Conservation (phyloP, 768 basidiomycete genomes). For the Termitomyces sp. region DNA sequence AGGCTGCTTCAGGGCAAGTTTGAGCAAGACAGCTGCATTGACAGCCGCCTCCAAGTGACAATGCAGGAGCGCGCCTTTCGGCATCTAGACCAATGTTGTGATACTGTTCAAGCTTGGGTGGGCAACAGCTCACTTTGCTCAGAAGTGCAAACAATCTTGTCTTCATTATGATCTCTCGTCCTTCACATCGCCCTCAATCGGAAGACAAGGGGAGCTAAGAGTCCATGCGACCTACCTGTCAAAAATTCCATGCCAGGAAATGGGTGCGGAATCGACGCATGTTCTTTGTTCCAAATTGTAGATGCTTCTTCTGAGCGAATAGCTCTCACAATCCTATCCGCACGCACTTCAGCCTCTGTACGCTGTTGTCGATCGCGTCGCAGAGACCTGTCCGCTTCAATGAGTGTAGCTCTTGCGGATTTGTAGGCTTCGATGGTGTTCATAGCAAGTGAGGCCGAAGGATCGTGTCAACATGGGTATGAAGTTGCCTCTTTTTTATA, state of each 20-base stretch:
- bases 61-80: conserved; percentile 74
- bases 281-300: conserved; percentile 52
- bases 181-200: conserved; percentile 22
- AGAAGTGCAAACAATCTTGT: conserved; percentile 61
- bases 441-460: conserved; percentile 4
- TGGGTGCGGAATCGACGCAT: conserved; percentile 49
- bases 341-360: conserved; percentile 38
- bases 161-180: conserved; percentile 49
- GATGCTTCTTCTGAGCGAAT: conserved; percentile 51
- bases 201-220: background rate
- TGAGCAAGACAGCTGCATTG: conserved; percentile 44
- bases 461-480: background rate
- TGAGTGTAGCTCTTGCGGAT: conserved; percentile 27
- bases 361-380: conserved; percentile 38
- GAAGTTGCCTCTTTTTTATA: background rate
- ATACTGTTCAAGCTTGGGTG: background rate
- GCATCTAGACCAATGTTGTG: conserved; percentile 47
- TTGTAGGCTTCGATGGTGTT: conserved; percentile 23
- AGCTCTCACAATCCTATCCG: conserved; percentile 50
- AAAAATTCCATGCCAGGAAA: conserved; percentile 80
- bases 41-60: conserved; percentile 74
- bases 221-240: conserved; percentile 38
- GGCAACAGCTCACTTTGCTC: conserved; percentile 39
- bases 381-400: conserved; percentile 40
- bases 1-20: conserved; percentile 50